Evolutionary conservation across 495 filamentous ascomycete genomes (phyloP).

Genomic region (Trichodelitschia bisporula): DNA sequence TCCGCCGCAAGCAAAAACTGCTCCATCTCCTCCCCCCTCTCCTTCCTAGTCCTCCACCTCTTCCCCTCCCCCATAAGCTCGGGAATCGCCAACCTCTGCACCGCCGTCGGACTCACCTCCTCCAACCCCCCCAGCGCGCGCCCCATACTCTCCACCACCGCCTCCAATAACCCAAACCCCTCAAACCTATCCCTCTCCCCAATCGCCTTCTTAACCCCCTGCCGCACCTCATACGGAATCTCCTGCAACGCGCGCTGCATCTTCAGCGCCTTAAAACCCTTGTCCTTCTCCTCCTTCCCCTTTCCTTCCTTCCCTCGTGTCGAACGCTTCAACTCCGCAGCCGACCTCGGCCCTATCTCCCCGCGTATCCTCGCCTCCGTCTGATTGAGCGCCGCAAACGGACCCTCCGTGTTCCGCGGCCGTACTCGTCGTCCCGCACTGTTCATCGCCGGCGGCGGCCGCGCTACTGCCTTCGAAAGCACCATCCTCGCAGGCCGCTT

Average conservation of each 20-base stretch:
- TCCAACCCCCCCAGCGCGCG: constrained; percentile 41
- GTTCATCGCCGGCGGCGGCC: too few relatives aligned
- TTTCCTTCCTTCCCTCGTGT: too few relatives aligned
- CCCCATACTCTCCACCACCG: constrained; percentile 45
- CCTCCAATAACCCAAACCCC: constrained; percentile 46
- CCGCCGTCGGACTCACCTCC: constrained; percentile 56
- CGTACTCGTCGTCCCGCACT: too few relatives aligned
- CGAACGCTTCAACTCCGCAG: too few relatives aligned
- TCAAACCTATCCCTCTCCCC: constrained; percentile 50
- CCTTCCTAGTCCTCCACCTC: constrained; percentile 9
- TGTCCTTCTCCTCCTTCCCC: too few relatives aligned
- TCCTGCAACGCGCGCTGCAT: constrained; percentile 65
- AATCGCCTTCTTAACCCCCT: constrained; percentile 42
- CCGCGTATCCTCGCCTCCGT: too few relatives aligned
- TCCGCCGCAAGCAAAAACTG: constrained; percentile 83
- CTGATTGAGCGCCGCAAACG: too few relatives aligned
- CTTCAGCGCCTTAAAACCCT: constrained; percentile 82
- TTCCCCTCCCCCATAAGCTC: constrained; percentile 31
- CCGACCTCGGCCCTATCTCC: too few relatives aligned
- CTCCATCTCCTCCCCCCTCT: constrained; percentile 19
- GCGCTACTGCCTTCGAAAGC: too few relatives aligned
- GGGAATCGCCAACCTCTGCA: constrained; percentile 74
- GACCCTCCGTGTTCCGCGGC: too few relatives aligned
- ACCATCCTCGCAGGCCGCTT: too few relatives aligned
- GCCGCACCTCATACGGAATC: constrained; percentile 47